Evolutionary conservation across 2,329 filamentous ascomycete genomes (phyloP).

Genomic region (Trichoderma lentiforme): DNA sequence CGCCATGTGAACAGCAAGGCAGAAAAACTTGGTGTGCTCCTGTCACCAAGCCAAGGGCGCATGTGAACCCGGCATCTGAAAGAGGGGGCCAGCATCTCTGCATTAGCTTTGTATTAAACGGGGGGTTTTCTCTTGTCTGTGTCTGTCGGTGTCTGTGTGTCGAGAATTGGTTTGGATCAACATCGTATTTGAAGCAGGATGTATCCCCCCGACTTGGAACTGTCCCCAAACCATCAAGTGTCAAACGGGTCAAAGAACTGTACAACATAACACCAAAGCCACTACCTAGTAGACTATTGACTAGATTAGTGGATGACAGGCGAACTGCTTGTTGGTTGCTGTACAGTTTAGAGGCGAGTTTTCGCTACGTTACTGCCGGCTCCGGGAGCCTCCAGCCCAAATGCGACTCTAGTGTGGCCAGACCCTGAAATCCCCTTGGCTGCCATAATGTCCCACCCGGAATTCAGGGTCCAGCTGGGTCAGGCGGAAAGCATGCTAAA

Average conservation of each 20-base stretch:
- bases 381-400: conserved; percentile 5
- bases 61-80: background rate
- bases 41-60: background rate
- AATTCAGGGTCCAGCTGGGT: conserved; percentile 17
- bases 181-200: background rate
- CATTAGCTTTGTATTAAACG: background rate
- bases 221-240: background rate
- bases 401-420: conserved; percentile 1
- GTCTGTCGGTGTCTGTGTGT: background rate
- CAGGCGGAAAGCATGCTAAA: conserved; percentile 1
- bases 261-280: background rate
- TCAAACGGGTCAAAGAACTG: background rate
- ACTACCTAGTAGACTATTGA: background rate
- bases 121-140: background rate
- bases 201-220: background rate
- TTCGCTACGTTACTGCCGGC: background rate
- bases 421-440: conserved; percentile 3
- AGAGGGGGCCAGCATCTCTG: background rate
- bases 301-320: background rate
- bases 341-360: background rate
- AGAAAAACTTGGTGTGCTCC: background rate
- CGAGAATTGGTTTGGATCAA: background rate
- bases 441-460: conserved; percentile 10
- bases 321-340: background rate
- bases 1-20: background rate